Percentiles rank a stretch among this genome's conserved stretches.
These are phyloP conservation scores for Teratosphaeria nubilosa DNA, from an alignment of 2,329 filamentous ascomycete genomes.

Conservation along the genomic window DNA sequence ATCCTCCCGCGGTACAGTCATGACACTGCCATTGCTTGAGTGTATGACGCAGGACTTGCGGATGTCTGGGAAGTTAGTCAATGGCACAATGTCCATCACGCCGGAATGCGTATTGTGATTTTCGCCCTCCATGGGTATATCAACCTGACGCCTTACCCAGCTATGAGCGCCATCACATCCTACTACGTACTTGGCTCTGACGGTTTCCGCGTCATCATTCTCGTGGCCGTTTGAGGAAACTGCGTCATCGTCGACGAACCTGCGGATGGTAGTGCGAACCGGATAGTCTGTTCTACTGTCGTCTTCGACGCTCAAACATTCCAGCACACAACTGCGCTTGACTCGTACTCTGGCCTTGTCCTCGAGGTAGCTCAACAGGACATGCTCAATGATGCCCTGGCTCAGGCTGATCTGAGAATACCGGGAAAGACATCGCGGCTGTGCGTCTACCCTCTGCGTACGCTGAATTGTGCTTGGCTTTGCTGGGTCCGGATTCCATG, in stretches of 20 bases:
- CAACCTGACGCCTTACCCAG: constrained; percentile 47
- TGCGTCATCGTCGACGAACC: constrained; percentile 36
- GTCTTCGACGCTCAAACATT: constrained; percentile 12
- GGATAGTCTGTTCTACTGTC: constrained; percentile 26
- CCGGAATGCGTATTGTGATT: constrained; percentile 21
- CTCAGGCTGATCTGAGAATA: constrained; percentile 58
- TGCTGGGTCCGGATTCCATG: constrained; percentile 51
- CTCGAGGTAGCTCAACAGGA: constrained; percentile 18
- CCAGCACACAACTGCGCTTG: constrained; percentile 51
- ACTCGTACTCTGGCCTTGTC: constrained; percentile 46
- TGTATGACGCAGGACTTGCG: constrained; percentile 71
- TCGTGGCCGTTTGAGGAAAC: constrained; percentile 44
- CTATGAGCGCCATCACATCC: constrained; percentile 67
- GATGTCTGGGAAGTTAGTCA: constrained; percentile 48
- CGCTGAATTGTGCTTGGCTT: constrained; percentile 49
- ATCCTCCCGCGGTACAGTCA: constrained; percentile 62
- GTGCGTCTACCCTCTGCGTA: neutral
- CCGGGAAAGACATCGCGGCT: constrained; percentile 35
- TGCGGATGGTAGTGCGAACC: constrained; percentile 40
- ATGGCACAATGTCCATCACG: constrained; percentile 19
- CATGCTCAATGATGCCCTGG: constrained; percentile 59
- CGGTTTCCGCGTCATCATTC: constrained; percentile 19
- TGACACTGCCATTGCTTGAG: constrained; percentile 56
- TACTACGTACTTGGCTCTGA: constrained; percentile 55
- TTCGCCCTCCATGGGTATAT: constrained; percentile 18